Conservation (phyloP, 257 asterid species). For the Primulina eburnea region DNA sequence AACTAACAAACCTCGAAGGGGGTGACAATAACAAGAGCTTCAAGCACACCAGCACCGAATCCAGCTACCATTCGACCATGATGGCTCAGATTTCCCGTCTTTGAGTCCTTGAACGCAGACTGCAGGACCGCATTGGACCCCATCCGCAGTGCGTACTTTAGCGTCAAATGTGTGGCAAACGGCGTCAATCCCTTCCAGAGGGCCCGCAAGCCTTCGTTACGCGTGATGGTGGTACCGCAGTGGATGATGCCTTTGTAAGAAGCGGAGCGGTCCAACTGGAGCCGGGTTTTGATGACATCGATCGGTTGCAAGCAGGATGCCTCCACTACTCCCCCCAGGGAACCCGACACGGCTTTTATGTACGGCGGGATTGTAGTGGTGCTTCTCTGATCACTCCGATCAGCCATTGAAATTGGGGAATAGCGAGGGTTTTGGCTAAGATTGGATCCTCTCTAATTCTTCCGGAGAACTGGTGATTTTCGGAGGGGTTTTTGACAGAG, state of each 20-base stretch:
- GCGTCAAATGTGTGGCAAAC: conserved; percentile 88
- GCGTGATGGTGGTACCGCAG: conserved; percentile 72
- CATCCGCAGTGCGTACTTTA: conserved; percentile 91
- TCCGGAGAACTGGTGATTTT: neutral
- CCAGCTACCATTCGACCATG: conserved; percentile 78
- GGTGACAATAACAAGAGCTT: conserved; percentile 90
- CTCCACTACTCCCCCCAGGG: conserved; percentile 87
- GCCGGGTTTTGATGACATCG: conserved; percentile 94
- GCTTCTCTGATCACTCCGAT: conserved; percentile 25
- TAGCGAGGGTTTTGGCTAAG: neutral
- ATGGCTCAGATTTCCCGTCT: conserved; percentile 76
- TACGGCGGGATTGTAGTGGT: conserved; percentile 65
- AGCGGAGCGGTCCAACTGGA: conserved; percentile 86
- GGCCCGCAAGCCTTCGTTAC: conserved; percentile 76
- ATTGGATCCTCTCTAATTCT: no score
- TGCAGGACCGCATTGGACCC: conserved; percentile 91
- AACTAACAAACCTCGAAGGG: conserved; percentile 80
- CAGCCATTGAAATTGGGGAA: conserved; percentile 42
- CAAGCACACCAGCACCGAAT: conserved; percentile 98
- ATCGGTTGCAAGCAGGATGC: conserved; percentile 92
- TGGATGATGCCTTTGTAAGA: conserved; percentile 78
- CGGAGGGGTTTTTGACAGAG: neutral
- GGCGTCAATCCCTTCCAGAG: conserved; percentile 98
- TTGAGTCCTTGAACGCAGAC: conserved; percentile 71
- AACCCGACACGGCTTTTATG: conserved; percentile 90